Conservation (phyloP, 2,329 filamentous ascomycete genomes). For the Trichothecium sympodiale region DNA sequence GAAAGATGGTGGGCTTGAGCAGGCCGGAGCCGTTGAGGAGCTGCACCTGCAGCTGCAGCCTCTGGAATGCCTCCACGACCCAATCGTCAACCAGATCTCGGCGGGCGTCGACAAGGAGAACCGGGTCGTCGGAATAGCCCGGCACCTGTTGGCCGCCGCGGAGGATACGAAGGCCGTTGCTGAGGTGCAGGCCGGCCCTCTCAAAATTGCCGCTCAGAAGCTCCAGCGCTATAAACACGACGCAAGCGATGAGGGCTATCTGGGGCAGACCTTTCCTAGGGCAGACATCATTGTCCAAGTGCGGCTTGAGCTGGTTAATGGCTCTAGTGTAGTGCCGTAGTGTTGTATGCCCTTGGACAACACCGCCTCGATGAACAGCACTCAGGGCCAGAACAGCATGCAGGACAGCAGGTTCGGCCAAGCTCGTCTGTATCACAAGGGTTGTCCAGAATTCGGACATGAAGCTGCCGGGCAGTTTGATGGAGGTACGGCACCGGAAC, state of each 20-base stretch:
- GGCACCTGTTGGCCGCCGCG: conserved; percentile 2
- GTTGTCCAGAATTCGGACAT: conserved; percentile 24
- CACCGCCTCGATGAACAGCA: conserved; percentile 18
- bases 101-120: conserved; percentile 5
- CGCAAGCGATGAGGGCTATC: conserved; percentile 25
- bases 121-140: background rate
- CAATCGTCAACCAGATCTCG: conserved; percentile 25
- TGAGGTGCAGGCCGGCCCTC: conserved; percentile 26
- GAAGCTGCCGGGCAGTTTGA: conserved; percentile 25
- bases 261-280: conserved; percentile 13
- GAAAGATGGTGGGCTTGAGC: background rate
- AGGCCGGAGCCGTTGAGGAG: conserved; percentile 8
- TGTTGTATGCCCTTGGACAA: background rate
- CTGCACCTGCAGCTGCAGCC: conserved; percentile 16
- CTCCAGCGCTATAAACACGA: conserved; percentile 23
- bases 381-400: conserved; percentile 27
- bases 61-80: conserved; percentile 29
- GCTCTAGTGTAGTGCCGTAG: conserved; percentile 25
- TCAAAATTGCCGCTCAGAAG: conserved; percentile 23
- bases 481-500: conserved; percentile 26
- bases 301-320: conserved; percentile 22
- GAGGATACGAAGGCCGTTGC: conserved; percentile 29
- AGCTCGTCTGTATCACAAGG: conserved; percentile 23
- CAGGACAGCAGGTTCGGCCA: conserved; percentile 25
- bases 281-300: conserved; percentile 11